Percentiles rank a stretch among this genome's conserved stretches.
phyloP scores from a whole-genome alignment of 495 filamentous ascomycete genomes.

The Mytilinidion resinicola region DNA sequence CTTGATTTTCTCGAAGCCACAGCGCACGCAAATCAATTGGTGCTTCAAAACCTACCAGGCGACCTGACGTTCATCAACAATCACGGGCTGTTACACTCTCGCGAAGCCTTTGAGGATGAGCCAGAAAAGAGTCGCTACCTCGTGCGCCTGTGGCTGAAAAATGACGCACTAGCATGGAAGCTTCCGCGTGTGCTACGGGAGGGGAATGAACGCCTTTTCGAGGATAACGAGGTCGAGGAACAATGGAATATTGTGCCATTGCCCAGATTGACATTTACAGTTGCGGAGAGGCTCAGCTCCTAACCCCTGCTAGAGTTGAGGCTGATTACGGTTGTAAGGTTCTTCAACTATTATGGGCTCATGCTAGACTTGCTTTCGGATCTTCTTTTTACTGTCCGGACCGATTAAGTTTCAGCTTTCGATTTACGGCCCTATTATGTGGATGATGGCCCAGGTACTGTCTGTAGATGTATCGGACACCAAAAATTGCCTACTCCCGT shows the following conservation, averaged over 20 bases:
- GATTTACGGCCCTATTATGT: no score
- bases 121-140: conserved; percentile 31
- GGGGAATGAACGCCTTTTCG: conserved; percentile 33
- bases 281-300: conserved; percentile 35
- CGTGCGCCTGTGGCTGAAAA: conserved; percentile 40
- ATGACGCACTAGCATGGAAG: conserved; percentile 35
- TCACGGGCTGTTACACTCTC: background rate
- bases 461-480: no score
- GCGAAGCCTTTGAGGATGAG: background rate
- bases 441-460: no score
- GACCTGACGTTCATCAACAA: background rate
- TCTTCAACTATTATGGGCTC: no score
- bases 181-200: conserved; percentile 30
- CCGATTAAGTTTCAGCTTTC: no score
- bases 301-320: conserved; percentile 11
- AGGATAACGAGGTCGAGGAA: conserved; percentile 32
- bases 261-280: conserved; percentile 29
- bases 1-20: background rate
- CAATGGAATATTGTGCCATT: conserved; percentile 34
- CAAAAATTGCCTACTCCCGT: no score
- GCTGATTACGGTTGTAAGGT: no score
- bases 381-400: no score
- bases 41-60: background rate
- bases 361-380: no score
- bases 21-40: background rate